These are phyloP conservation scores for Hansenula lynferdii DNA, from an alignment of 1,139 yeast genomes.

Conservation along the genomic window DNA sequence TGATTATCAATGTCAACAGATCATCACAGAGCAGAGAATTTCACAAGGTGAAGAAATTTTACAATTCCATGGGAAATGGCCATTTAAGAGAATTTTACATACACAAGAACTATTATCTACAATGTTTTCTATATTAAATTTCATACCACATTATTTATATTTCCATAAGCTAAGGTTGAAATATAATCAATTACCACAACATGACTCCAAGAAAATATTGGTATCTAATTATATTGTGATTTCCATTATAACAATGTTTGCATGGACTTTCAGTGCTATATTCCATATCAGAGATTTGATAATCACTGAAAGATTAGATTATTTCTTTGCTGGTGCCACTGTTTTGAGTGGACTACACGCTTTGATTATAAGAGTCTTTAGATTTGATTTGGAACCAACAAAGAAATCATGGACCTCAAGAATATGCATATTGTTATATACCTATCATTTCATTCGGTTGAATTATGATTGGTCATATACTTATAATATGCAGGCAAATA, in stretches of 20 bases:
- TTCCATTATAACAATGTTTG: slow-evolving; percentile 65
- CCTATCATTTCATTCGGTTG: slow-evolving; percentile 62
- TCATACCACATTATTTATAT: slow-evolving; percentile 69
- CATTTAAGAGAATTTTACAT: slow-evolving; percentile 69
- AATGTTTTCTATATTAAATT: slow-evolving; percentile 74
- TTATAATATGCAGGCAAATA: slow-evolving; percentile 91
- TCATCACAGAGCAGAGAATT: slow-evolving; percentile 54
- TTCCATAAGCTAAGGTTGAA: slow-evolving; percentile 30
- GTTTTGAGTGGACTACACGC: slow-evolving; percentile 77
- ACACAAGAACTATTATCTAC: slow-evolving; percentile 85
- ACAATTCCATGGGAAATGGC: slow-evolving; percentile 99
- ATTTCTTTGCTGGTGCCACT: slow-evolving; percentile 88
- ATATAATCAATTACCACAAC: slow-evolving; percentile 11
- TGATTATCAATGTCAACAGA: slow-evolving; percentile 86
- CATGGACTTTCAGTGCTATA: slow-evolving; percentile 83
- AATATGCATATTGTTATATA: slow-evolving; percentile 45
- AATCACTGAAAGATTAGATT: slow-evolving; percentile 81
- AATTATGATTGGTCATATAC: slow-evolving; percentile 83
- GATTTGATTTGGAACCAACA: slow-evolving; percentile 43
- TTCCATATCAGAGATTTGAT: slow-evolving; percentile 84
- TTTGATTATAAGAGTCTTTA: slow-evolving; percentile 51
- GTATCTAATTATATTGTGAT: slow-evolving; percentile 40
- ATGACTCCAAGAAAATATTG: slow-evolving; percentile 26
- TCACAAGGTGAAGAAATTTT: slow-evolving; percentile 44
- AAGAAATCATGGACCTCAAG: slow-evolving; percentile 30